Conservation (phyloP, 2,329 filamentous ascomycete species). For the Parafenestella ontariensis region DNA sequence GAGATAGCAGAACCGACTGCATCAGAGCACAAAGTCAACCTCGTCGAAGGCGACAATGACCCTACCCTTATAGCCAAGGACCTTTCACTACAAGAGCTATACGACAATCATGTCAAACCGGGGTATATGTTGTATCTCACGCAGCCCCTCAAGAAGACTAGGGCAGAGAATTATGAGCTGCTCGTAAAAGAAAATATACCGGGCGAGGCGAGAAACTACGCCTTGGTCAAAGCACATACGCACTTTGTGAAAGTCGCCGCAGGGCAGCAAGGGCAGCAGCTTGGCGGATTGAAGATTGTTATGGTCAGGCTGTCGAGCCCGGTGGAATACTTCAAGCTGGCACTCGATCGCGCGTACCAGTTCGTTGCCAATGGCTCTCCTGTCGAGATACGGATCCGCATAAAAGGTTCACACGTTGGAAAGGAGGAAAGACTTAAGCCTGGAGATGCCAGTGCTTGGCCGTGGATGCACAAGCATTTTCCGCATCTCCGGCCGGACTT, state of each 20-base stretch:
- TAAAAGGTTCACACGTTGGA: background rate
- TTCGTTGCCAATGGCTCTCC: slow-evolving; percentile 27
- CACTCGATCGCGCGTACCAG: slow-evolving; percentile 33
- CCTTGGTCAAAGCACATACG: slow-evolving; percentile 12
- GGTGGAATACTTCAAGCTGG: slow-evolving; percentile 4
- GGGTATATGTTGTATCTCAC: slow-evolving; percentile 29
- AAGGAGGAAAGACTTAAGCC: slow-evolving; percentile 11
- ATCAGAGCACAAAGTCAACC: slow-evolving; percentile 27
- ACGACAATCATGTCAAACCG: slow-evolving; percentile 24
- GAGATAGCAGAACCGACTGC: slow-evolving; percentile 3
- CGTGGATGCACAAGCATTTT: slow-evolving; percentile 34
- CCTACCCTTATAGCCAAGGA: slow-evolving; percentile 11
- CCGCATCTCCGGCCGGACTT: slow-evolving; percentile 43
- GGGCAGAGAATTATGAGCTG: slow-evolving; percentile 1
- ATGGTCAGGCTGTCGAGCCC: slow-evolving; percentile 24
- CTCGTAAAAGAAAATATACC: slow-evolving; percentile 5
- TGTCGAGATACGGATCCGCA: slow-evolving; percentile 31
- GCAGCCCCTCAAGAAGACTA: slow-evolving; percentile 3
- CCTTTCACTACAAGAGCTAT: slow-evolving; percentile 27
- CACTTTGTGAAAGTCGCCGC: background rate
- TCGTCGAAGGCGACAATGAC: slow-evolving; percentile 12
- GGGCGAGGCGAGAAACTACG: slow-evolving; percentile 10
- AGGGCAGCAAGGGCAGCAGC: slow-evolving; percentile 5
- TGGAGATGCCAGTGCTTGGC: slow-evolving; percentile 10
- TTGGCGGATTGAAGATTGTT: slow-evolving; percentile 25